Conservation (phyloP, 495 filamentous ascomycete genomes). For the Darksidea phi region DNA sequence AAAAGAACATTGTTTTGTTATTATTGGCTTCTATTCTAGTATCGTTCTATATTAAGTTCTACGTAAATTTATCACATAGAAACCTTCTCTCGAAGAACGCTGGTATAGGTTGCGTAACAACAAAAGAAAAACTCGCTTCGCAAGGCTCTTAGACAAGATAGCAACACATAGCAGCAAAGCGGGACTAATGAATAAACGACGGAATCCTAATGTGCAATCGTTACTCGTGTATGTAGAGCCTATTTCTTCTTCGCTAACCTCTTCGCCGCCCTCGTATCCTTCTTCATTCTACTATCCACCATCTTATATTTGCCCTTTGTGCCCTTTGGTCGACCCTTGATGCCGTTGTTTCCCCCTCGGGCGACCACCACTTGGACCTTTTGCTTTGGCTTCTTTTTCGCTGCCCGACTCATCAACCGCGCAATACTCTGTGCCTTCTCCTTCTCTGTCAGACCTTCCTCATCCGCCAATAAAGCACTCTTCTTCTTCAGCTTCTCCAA, state of each 20-base stretch:
- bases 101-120: too few relatives aligned
- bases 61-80: too few relatives aligned
- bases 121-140: too few relatives aligned
- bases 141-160: too few relatives aligned
- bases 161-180: too few relatives aligned
- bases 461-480: constrained; percentile 78
- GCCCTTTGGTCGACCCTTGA: constrained; percentile 72
- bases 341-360: constrained; percentile 76
- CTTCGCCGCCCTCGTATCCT: constrained; percentile 93
- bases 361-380: constrained; percentile 90
- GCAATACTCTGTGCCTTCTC: constrained; percentile 87
- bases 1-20: too few relatives aligned
- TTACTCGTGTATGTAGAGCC: too few relatives aligned
- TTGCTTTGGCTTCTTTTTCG: constrained; percentile 80
- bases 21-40: too few relatives aligned
- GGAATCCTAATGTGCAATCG: too few relatives aligned
- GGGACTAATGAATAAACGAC: too few relatives aligned
- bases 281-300: constrained; percentile 95
- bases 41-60: too few relatives aligned
- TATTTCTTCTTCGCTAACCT: constrained; percentile 66
- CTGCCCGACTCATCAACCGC: constrained; percentile 75
- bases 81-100: too few relatives aligned
- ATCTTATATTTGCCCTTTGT: constrained; percentile 99
- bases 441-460: constrained; percentile 87
- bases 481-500: constrained; percentile 96